Conservation (phyloP, 2,329 filamentous ascomycete species). For the Colletotrichum caudatum region DNA sequence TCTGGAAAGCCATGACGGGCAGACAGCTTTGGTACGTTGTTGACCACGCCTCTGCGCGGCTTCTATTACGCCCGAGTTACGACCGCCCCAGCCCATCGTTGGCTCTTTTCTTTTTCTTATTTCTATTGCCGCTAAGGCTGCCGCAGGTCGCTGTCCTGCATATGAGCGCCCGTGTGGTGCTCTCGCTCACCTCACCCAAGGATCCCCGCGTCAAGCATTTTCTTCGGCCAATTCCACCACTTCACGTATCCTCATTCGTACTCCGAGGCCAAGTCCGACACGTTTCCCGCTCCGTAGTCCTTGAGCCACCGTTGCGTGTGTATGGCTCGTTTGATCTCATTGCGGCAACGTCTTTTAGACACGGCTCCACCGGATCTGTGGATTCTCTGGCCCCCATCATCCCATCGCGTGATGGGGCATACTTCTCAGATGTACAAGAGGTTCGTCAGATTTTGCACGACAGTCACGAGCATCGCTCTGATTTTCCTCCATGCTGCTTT, state of each 20-base stretch:
- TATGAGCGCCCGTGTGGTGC: not conserved
- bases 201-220: slow-evolving; percentile 8
- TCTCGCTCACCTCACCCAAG: slow-evolving; percentile 22
- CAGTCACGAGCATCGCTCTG: not conserved
- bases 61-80: slow-evolving; percentile 6
- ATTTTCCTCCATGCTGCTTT: not conserved
- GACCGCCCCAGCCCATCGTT: not conserved
- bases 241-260: slow-evolving; percentile 4
- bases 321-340: not conserved
- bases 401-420: not conserved
- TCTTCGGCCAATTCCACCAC: slow-evolving; percentile 8
- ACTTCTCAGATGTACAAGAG: not conserved
- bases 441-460: slow-evolving; percentile 23
- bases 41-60: slow-evolving; percentile 6
- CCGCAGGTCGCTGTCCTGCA: not conserved
- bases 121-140: not conserved
- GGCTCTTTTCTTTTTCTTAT: not conserved
- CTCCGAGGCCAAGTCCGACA: slow-evolving; percentile 32
- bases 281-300: slow-evolving; percentile 1
- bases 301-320: slow-evolving; percentile 1
- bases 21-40: slow-evolving; percentile 13
- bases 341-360: slow-evolving; percentile 4
- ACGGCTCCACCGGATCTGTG: not conserved
- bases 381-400: too few relatives aligned
- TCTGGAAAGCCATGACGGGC: slow-evolving; percentile 7